Base-by-base conservation (phyloP, 495 filamentous ascomycete species). In the Symbiotaphrina buchneri region DNA sequence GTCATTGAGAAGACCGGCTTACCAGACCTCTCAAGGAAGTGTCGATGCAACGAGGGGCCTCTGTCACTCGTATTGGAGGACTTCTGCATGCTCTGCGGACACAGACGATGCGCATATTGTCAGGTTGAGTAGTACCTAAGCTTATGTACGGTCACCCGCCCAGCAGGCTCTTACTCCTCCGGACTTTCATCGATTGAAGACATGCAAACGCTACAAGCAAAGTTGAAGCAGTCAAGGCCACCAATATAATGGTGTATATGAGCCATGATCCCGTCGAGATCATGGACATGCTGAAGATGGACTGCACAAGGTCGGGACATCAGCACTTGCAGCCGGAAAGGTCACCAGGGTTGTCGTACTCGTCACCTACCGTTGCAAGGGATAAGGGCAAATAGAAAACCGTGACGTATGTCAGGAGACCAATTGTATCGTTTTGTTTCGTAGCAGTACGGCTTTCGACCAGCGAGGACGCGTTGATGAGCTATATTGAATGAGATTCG, bases 401-500 rank as follows among this genome's bases (percentile, higher is more conserved):
- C 16, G 37, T 37, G 10, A 39, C 33, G 20, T 20, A 28, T 8
- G 37, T 39, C 6, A 39, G 37, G n/a, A 36, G 21, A 1, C 27
- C 26, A 24, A 39, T 35, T 5, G 28, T 18, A n/a, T 36, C 33
- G 19, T 29, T 29, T 22, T 39, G 37, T 10, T 18, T 17, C 23
- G 37, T 36, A 7, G 37, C 37, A 10, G 33, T 19, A 2, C 24
- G 30, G 27, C 33, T 37, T 39, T 39, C 37, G 6, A 15, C 18
- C 18, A 39, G 33, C 7, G 37, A 17, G 4, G 37, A 37, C 10
- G 33, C 34, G 25, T 32, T 39, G 17, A 37, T 23, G n/a, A 37
- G 16, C 33, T 34, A 15, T 11, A 11, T 10, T 27, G n/a, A 8
- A 20, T 10, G 15, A 2, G 21, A 37, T 21, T 37, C 22, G 13